Base-by-base conservation (phyloP, 805 yeast species). In the Cyberlindnera meyerae region DNA sequence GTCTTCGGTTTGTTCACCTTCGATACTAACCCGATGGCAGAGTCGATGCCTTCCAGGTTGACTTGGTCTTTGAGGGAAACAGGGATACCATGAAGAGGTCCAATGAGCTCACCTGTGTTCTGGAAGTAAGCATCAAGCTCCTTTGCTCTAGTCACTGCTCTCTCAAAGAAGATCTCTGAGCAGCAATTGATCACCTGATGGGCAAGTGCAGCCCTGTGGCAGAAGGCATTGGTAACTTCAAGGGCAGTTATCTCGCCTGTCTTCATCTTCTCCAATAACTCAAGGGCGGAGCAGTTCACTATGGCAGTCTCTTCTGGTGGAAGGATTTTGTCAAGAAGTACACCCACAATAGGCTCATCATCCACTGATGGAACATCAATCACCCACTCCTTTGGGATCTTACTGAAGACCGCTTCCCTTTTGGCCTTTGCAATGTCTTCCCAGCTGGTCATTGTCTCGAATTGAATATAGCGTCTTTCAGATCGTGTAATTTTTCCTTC, bases 81-180 rank as follows among this genome's bases (percentile, higher is more conserved):
- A 12, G 86, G 87, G 20, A 79, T 57, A 22, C 87, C 87, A 48
- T 79, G 87, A 37, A 79, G 60, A 12, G 84, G 81, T 29, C 87
- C 87, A 26, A 71, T 56, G 1, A 77, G 63, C 43, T 70, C 60
- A 14, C 80, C 82, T 73, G 75, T 36, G 27, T 64, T 63, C 11
- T 55, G 57, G 33, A 63, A 56, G 47, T 68, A 66, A 1, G 72
- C 75, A 61, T 80, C 85, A 48, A 77, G 62, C 49, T 69, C 73
- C 47, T 69, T 47, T 7, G 83, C 82, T 42, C 73, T 62, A 26
- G 53, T 50, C 27, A 75, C 51, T n/a, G 81, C 89, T 40, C 77
- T 83, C 31, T 73, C 68, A 47, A 80, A 70, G 60, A 82, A 65
- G 37, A 83, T 65, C 39, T 78, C 82, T 54, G 77, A 67, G 21